phyloP scores from a whole-genome alignment of 1,139 yeast species.

The Debaryomyces psychrophilus region DNA sequence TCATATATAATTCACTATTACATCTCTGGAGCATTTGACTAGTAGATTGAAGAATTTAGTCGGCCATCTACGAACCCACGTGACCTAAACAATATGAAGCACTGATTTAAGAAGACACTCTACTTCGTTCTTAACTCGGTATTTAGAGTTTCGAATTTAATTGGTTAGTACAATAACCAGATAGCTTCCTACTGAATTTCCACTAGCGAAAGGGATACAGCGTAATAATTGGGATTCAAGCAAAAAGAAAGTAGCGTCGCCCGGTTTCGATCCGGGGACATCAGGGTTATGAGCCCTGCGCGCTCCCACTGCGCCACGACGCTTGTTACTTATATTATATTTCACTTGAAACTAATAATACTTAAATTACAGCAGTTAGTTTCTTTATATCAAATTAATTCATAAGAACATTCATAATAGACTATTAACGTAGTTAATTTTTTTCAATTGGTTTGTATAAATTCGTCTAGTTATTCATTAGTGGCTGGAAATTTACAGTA shows the following conservation, averaged over 20 bases:
- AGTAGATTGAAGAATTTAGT: not conserved
- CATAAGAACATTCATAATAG: too few species aligned
- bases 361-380: not conserved
- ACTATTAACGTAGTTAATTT: too few species aligned
- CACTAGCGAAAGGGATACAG: not conserved
- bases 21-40: not conserved
- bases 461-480: too few species aligned
- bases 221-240: not conserved
- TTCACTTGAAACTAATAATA: slow-evolving; percentile 1
- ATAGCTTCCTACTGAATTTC: not conserved
- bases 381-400: too few species aligned
- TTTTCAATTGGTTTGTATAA: too few species aligned
- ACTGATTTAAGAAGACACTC: not conserved
- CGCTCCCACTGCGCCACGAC: slow-evolving; percentile 98
- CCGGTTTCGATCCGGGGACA: slow-evolving; percentile 98
- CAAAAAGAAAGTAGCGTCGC: slow-evolving; percentile 70
- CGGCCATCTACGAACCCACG: not conserved
- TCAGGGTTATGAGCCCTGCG: slow-evolving; percentile 99
- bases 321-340: slow-evolving; percentile 31
- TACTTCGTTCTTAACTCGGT: too few species aligned
- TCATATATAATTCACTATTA: not conserved
- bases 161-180: not conserved
- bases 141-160: not conserved
- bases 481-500: not conserved
- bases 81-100: not conserved